Conservation (phyloP, 2,329 filamentous ascomycete genomes). For the Exophiala phaeomuriformis region DNA sequence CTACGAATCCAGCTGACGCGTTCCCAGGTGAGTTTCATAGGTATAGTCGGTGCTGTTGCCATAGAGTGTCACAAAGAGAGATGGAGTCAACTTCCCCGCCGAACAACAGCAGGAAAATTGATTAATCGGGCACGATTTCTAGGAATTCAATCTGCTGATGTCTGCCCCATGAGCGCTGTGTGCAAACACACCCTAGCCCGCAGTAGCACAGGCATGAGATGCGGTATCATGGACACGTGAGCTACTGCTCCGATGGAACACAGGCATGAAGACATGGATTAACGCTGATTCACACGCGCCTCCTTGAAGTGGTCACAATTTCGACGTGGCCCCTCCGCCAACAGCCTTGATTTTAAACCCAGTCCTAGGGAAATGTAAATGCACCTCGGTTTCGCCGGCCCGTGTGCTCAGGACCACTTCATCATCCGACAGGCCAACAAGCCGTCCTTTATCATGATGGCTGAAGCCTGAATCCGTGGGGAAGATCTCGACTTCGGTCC, state of each 20-base stretch:
- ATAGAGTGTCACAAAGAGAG: too few species aligned
- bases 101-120: too few species aligned
- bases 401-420: constrained; percentile 54
- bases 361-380: constrained; percentile 54
- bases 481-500: constrained; percentile 51
- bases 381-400: constrained; percentile 40
- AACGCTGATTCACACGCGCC: not conserved
- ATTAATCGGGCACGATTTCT: too few species aligned
- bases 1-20: too few species aligned
- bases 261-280: not conserved
- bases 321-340: constrained; percentile 10
- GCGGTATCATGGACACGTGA: not conserved
- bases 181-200: not conserved
- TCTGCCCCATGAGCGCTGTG: not conserved
- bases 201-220: not conserved
- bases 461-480: constrained; percentile 56
- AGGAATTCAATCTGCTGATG: too few species aligned
- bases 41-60: too few species aligned
- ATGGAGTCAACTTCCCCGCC: too few species aligned
- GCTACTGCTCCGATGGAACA: not conserved
- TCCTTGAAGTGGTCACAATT: constrained; percentile 10
- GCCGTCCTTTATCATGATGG: constrained; percentile 51
- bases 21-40: too few species aligned
- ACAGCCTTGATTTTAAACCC: constrained; percentile 29
- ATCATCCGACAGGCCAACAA: constrained; percentile 46